Evolutionary conservation across 2,329 filamentous ascomycete genomes (phyloP), one percentile per base, ranked within the genome.

Genomic region (Davidsoniella virescens): DNA sequence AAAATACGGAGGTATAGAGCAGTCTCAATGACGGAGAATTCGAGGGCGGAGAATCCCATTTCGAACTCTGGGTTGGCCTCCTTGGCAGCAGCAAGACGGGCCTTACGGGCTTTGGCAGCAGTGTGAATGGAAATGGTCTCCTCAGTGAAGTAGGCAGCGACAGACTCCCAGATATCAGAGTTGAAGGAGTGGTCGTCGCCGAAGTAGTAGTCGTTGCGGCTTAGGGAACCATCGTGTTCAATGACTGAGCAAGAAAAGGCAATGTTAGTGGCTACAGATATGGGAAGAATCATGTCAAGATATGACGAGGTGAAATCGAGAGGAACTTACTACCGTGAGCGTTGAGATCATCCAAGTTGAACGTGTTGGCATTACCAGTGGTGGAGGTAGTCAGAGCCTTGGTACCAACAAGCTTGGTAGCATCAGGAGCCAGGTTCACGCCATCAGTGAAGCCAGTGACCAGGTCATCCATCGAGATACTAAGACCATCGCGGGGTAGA

Each of bases 181-280:
- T 60, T 50, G 50, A 64, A 64, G 29, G 56, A 57, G 47, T 60
- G 55, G 54, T 61, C 61, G 50, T 63, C 57, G 29, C 61, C 61
- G 17, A 59, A 59, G 49, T 55, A 54, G 37, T 57, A 23, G 49
- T 64, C 62, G 43, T 57, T 56, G 38, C 62, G 57, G 52, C 55
- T 60, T 1, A 64, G 54, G 36, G 58, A 60, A 38, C 60, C 61
- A 49, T 64, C 62, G 51, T 63, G 61, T 46, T 64, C 62, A 49
- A 64, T 62, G n/a, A 62, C 59, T 62, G 29, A 17, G 14, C 14
- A 12, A 46, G 16, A 2, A 36, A 18, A 40, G 38, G 9, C 14
- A 46, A 26, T 29, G 26, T 29, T 29, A 29, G 26, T 8, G 26
- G 10, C 26, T 29, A 29, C 26, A 29, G 1, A 29, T 29, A 29